phyloP scores from a whole-genome alignment of 139 green algal species.

The Micromonas commoda region DNA sequence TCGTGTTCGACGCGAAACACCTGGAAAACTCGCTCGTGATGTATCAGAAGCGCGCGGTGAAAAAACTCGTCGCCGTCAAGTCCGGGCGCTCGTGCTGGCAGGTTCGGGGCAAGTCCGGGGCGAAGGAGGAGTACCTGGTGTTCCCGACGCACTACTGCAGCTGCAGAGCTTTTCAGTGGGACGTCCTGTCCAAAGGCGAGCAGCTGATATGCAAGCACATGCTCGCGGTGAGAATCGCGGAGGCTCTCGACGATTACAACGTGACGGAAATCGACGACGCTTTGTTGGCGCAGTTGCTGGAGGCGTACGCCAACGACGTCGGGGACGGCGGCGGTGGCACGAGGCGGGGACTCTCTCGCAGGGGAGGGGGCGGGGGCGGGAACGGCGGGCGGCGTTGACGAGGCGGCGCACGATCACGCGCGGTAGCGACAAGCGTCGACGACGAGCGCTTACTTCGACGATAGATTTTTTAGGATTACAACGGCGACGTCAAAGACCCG shows the following conservation, averaged over 20 bases:
- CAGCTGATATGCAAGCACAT: slow-evolving; percentile 31
- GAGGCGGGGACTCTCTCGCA: not conserved
- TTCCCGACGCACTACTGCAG: slow-evolving; percentile 32
- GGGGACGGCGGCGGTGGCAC: not conserved
- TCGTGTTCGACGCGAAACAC: slow-evolving; percentile 7
- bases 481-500: not conserved
- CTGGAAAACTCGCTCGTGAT: slow-evolving; percentile 25
- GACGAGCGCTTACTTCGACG: too few relatives aligned
- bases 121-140: slow-evolving; percentile 22
- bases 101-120: not conserved
- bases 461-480: not conserved
- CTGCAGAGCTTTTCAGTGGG: slow-evolving; percentile 28
- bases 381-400: not conserved
- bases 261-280: not conserved
- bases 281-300: slow-evolving; percentile 16
- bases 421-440: too few relatives aligned
- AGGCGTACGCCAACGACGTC: not conserved
- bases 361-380: not conserved
- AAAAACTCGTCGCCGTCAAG: not conserved
- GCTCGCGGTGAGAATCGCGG: slow-evolving; percentile 27
- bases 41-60: slow-evolving; percentile 2
- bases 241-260: not conserved
- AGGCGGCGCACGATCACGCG: not conserved
- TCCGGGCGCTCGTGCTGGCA: slow-evolving; percentile 14
- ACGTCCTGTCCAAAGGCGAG: slow-evolving; percentile 29